These are phyloP conservation scores for Trichothecium roseum DNA, from an alignment of 2,329 filamentous ascomycete genomes.

Conservation along the genomic window DNA sequence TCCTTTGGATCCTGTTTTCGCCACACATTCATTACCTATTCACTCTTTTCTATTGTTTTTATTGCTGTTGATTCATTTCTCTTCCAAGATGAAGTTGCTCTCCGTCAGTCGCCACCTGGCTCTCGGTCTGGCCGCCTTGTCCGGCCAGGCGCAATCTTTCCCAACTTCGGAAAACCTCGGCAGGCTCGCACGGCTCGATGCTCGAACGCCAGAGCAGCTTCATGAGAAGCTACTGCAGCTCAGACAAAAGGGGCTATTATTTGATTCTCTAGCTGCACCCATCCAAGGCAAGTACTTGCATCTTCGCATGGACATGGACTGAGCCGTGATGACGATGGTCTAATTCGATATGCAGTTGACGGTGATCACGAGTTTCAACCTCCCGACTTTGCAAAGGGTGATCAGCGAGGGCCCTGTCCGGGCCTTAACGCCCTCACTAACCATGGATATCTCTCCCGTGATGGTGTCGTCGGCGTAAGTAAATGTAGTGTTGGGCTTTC, in stretches of 20 bases:
- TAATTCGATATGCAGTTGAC: slow-evolving; percentile 2
- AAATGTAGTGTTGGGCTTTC: background rate
- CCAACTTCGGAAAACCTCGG: slow-evolving; percentile 7
- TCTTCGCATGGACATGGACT: too few species aligned
- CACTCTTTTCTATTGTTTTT: too few species aligned
- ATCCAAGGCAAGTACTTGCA: slow-evolving; percentile 8
- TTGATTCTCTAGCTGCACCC: slow-evolving; percentile 9
- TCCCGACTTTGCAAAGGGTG: slow-evolving; percentile 13
- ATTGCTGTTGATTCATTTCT: too few species aligned
- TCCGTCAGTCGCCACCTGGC: background rate
- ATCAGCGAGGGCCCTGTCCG: slow-evolving; percentile 18
- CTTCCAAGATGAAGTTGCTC: slow-evolving; percentile 1
- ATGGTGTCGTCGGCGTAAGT: slow-evolving; percentile 12
- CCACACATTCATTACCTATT: too few species aligned
- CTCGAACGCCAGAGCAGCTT: slow-evolving; percentile 3
- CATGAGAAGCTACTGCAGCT: slow-evolving; percentile 5
- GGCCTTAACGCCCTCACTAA: slow-evolving; percentile 26
- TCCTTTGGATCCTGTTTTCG: too few species aligned
- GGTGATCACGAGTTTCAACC: slow-evolving; percentile 14
- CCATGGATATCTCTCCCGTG: slow-evolving; percentile 21
- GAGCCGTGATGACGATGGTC: background rate
- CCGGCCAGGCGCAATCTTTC: slow-evolving; percentile 5
- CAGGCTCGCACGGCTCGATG: slow-evolving; percentile 5
- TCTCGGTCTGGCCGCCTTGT: slow-evolving; percentile 5
- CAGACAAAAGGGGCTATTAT: slow-evolving; percentile 9